Evolutionary conservation across 345 rosid species (phyloP).

Genomic region (Salix dunnii): DNA sequence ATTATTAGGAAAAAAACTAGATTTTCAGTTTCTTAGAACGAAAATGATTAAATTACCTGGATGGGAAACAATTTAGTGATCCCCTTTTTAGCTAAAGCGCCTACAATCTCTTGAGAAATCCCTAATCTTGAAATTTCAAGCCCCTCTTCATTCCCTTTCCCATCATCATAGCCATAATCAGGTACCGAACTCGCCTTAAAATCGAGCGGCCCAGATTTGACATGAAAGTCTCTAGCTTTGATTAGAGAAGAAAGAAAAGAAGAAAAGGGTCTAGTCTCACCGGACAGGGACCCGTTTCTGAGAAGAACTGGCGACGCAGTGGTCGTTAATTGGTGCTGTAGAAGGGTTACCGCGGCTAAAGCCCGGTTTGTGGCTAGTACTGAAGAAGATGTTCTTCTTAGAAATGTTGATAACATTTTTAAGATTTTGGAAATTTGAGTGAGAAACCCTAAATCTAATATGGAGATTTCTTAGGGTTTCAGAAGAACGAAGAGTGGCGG

Average conservation of each 20-base stretch:
- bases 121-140: conserved; percentile 64
- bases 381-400: conserved; percentile 35
- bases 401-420: conserved; percentile 43
- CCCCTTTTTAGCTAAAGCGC: conserved; percentile 58
- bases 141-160: conserved; percentile 46
- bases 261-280: not conserved
- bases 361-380: conserved; percentile 25
- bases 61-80: conserved; percentile 82
- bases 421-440: not conserved
- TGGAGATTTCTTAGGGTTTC: conserved; percentile 1
- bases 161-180: conserved; percentile 40
- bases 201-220: conserved; percentile 42
- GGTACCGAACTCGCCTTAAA: conserved; percentile 45
- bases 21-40: not conserved
- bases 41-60: conserved; percentile 43
- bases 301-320: not conserved
- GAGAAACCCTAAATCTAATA: not conserved
- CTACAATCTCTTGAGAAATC: conserved; percentile 68
- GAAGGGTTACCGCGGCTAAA: conserved; percentile 20
- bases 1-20: not conserved
- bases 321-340: conserved; percentile 12
- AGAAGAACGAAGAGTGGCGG: not conserved
- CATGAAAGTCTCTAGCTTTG: conserved; percentile 43
- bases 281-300: not conserved
- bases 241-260: not conserved